Evolutionary conservation across 2,329 filamentous ascomycete genomes (phyloP).

Genomic region (Alternaria sp.): DNA sequence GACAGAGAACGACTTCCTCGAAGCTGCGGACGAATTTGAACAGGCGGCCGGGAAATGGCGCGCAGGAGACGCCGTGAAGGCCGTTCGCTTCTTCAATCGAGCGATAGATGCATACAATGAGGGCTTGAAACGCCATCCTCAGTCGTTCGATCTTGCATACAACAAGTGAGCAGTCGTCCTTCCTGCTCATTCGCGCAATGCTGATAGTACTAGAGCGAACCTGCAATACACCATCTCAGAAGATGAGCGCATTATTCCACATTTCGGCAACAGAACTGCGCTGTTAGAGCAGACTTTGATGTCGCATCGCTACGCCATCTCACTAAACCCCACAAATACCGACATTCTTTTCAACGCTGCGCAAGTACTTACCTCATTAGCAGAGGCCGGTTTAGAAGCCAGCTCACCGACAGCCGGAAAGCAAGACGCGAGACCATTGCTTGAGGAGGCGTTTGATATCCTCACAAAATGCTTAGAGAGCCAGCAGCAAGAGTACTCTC

Average conservation of each 20-base stretch:
- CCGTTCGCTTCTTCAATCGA: constrained; percentile 66
- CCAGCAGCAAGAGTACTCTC: constrained; percentile 56
- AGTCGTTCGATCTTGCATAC: constrained; percentile 74
- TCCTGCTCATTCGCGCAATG: not conserved
- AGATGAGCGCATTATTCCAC: constrained; percentile 66
- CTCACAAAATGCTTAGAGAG: constrained; percentile 59
- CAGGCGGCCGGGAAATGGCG: constrained; percentile 78
- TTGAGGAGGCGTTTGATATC: constrained; percentile 67
- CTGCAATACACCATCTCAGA: constrained; percentile 74
- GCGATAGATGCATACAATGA: constrained; percentile 71
- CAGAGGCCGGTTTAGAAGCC: constrained; percentile 65
- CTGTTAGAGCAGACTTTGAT: constrained; percentile 66
- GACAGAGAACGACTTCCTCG: constrained; percentile 72
- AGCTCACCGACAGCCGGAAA: constrained; percentile 51
- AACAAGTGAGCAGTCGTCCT: constrained; percentile 64
- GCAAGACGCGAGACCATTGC: constrained; percentile 57
- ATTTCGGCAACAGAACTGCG: constrained; percentile 63
- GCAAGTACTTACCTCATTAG: constrained; percentile 71
- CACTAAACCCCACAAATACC: constrained; percentile 66
- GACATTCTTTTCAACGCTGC: constrained; percentile 76
- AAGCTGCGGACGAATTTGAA: constrained; percentile 71
- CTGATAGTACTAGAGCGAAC: constrained; percentile 61
- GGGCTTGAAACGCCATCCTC: constrained; percentile 66
- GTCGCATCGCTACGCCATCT: constrained; percentile 68
- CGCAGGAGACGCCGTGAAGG: constrained; percentile 72